A percentile compares a stretch with the other conserved stretches of the same genome.
These are phyloP conservation scores for Phytophthora capsici DNA, from an alignment of 352 stramenopile species.

Conservation along the genomic window DNA sequence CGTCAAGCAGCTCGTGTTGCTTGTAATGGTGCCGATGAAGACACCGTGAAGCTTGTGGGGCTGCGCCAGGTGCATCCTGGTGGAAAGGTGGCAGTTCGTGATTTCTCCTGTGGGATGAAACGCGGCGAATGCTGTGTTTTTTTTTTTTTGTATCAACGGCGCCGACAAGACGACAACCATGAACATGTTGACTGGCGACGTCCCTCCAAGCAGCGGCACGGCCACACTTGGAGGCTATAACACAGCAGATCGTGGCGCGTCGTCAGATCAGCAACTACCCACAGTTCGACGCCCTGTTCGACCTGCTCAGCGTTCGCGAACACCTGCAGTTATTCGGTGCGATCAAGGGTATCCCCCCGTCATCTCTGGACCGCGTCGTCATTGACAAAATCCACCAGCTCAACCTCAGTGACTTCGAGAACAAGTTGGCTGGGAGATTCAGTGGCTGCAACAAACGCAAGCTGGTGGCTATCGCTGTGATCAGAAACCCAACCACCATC, in stretches of 20 bases:
- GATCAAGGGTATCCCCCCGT: slow-evolving; percentile 89
- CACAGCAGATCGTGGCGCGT: slow-evolving; percentile 66
- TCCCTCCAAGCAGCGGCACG: slow-evolving; percentile 51
- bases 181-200: slow-evolving; percentile 92
- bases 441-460: slow-evolving; percentile 95
- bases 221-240: slow-evolving; percentile 43
- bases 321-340: slow-evolving; percentile 89
- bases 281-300: slow-evolving; percentile 88
- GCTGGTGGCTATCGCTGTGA: slow-evolving; percentile 93
- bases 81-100: slow-evolving; percentile 74
- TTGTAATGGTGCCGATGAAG: slow-evolving; percentile 24
- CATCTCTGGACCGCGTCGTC: slow-evolving; percentile 79
- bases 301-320: slow-evolving; percentile 85
- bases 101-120: slow-evolving; percentile 75
- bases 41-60: slow-evolving; percentile 57
- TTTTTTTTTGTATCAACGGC: slow-evolving; percentile 94
- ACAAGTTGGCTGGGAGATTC: slow-evolving; percentile 79
- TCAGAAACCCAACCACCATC: slow-evolving; percentile 90
- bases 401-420: slow-evolving; percentile 77
- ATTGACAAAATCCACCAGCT: slow-evolving; percentile 80
- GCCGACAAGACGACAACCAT: slow-evolving; percentile 96
- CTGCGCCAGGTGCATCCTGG: slow-evolving; percentile 80
- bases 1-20: slow-evolving; percentile 47
- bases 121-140: slow-evolving; percentile 93
- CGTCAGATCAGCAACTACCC: slow-evolving; percentile 92